Evolutionary conservation across 1,139 yeast species (phyloP).

Genomic region (Sugiyamaella japonica): DNA sequence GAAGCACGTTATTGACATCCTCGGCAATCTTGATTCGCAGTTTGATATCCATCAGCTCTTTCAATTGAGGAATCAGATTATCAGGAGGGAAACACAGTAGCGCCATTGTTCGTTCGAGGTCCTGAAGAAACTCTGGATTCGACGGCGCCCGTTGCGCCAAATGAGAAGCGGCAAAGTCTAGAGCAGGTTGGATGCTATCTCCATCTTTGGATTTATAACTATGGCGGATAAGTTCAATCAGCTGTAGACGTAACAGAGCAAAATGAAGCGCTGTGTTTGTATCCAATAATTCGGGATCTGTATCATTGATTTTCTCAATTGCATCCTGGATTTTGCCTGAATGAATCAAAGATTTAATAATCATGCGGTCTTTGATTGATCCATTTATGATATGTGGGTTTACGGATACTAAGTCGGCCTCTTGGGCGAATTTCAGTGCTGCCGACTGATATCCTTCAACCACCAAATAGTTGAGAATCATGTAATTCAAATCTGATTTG

Average conservation of each 20-base stretch:
- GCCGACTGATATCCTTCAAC: constrained; percentile 44
- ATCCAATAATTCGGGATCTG: constrained; percentile 43
- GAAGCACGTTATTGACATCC: constrained; percentile 41
- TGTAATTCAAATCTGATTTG: constrained; percentile 36
- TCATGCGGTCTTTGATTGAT: constrained; percentile 37
- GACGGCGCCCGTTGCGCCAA: constrained; percentile 42
- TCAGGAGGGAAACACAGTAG: constrained; percentile 43
- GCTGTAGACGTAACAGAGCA: constrained; percentile 41
- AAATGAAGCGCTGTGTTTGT: constrained; percentile 40
- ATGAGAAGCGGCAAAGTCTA: constrained; percentile 43
- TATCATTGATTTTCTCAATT: constrained; percentile 42
- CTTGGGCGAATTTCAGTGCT: constrained; percentile 41
- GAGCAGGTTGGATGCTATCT: constrained; percentile 36
- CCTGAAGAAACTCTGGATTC: constrained; percentile 37
- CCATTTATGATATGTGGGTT: constrained; percentile 1
- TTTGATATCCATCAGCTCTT: constrained; percentile 39
- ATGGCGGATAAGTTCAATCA: constrained; percentile 43
- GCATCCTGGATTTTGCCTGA: constrained; percentile 42
- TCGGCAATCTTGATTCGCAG: constrained; percentile 42
- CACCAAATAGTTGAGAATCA: constrained; percentile 43
- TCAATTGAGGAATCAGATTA: constrained; percentile 35
- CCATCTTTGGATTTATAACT: constrained; percentile 29
- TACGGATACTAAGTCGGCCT: constrained; percentile 33
- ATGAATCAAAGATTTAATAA: constrained; percentile 39
- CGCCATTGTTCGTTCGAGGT: constrained; percentile 45